These are phyloP conservation scores for Cytospora paraplurivora DNA, from an alignment of 2,329 filamentous ascomycete genomes.

Conservation along the genomic window DNA sequence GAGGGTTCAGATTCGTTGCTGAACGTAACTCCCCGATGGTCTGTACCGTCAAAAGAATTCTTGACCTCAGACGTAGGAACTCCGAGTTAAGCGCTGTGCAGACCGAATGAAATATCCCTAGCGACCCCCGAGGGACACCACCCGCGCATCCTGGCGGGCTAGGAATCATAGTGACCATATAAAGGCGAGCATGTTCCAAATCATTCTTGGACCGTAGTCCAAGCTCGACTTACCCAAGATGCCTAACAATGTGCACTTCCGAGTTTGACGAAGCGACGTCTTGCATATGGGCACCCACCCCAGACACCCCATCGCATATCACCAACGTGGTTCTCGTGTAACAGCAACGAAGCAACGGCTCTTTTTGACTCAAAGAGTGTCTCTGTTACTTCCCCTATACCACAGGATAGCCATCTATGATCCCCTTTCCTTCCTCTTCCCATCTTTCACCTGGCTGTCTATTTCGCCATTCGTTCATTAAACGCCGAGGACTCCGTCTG, in stretches of 20 bases:
- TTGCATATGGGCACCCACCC: background rate
- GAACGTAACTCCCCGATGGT: background rate
- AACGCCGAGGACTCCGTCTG: slow-evolving; percentile 7
- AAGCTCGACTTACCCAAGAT: slow-evolving; percentile 11
- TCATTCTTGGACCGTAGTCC: background rate
- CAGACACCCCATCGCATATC: slow-evolving; percentile 2
- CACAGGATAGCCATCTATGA: slow-evolving; percentile 4
- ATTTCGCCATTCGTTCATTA: slow-evolving; percentile 3
- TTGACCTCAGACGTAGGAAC: background rate
- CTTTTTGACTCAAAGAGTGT: slow-evolving; percentile 20
- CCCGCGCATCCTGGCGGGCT: too few species aligned
- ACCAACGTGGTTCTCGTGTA: slow-evolving; percentile 7
- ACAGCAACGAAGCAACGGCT: slow-evolving; percentile 11
- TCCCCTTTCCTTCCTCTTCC: background rate
- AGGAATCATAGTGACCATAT: background rate
- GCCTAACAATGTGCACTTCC: slow-evolving; percentile 7
- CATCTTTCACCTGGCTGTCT: background rate
- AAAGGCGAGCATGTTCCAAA: background rate
- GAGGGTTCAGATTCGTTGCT: background rate
- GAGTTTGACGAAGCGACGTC: slow-evolving; percentile 9
- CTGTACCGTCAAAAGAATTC: background rate
- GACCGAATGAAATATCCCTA: background rate
- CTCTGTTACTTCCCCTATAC: slow-evolving; percentile 15
- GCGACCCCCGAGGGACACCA: background rate
- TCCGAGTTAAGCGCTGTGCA: background rate